Conservation (phyloP, 108 stramenopile genomes). For the Skeletonema marinoi region DNA sequence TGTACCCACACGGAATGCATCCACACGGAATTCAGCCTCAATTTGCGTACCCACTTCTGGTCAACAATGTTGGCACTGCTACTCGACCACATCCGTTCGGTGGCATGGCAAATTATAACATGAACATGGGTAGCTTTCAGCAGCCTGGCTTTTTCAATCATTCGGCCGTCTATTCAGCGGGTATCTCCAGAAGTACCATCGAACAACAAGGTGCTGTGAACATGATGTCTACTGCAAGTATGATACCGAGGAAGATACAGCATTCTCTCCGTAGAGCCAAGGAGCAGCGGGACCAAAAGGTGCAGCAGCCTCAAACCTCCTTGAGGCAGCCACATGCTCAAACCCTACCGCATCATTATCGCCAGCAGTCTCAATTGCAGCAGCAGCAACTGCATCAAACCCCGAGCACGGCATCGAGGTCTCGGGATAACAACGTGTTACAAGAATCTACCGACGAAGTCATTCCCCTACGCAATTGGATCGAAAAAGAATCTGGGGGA, state of each 20-base stretch:
- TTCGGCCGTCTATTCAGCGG: neutral
- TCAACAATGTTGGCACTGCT: neutral
- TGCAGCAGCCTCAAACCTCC: neutral
- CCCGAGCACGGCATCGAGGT: neutral
- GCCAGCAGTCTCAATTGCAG: neutral
- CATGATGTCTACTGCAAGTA: conserved; percentile 1
- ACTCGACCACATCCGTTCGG: neutral
- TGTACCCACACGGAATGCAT: neutral
- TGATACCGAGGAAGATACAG: neutral
- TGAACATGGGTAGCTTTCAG: neutral
- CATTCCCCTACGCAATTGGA: conserved; percentile 4
- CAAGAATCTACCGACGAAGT: neutral
- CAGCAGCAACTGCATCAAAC: neutral
- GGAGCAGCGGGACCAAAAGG: neutral
- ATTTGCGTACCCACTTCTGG: neutral
- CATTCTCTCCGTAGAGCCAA: neutral
- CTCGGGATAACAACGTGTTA: neutral
- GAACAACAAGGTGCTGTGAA: neutral
- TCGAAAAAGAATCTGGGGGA: conserved; percentile 2
- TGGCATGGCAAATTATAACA: neutral
- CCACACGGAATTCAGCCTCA: neutral
- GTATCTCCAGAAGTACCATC: neutral
- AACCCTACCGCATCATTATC: neutral
- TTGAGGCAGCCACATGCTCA: neutral
- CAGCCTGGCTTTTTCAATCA: neutral